A percentile compares a stretch with the other conserved stretches of the same genome.
phyloP scores from a whole-genome alignment of 2,329 filamentous ascomycete genomes.

The Curvularia lunata region DNA sequence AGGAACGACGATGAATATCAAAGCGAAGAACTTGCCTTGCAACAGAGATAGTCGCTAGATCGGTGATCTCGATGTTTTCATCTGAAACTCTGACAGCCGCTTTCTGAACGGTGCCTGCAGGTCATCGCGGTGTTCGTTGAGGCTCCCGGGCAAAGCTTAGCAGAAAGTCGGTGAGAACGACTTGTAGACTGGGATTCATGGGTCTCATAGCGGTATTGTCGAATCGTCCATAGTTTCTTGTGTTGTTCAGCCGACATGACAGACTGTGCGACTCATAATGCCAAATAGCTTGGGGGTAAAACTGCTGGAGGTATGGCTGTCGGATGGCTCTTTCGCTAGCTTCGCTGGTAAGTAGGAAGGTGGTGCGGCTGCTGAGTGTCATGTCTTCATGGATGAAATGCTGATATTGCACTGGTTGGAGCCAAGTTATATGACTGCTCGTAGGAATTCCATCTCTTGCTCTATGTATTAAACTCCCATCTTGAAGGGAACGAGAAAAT shows the following conservation, averaged over 20 bases:
- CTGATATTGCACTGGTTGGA: not conserved
- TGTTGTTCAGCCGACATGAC: conserved; percentile 32
- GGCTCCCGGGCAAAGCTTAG: fast-evolving
- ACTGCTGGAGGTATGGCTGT: not conserved
- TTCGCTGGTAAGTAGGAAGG: not conserved
- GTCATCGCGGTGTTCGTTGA: conserved; percentile 34
- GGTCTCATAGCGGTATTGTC: conserved; percentile 45
- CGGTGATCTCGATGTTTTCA: conserved; percentile 66
- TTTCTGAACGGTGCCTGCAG: conserved; percentile 56
- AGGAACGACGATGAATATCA: conserved; percentile 58
- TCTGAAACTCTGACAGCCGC: conserved; percentile 59
- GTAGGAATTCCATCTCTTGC: not conserved
- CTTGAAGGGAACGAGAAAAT: not conserved
- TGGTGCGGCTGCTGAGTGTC: not conserved
- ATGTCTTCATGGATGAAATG: too few species aligned
- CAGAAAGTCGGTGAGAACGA: not conserved
- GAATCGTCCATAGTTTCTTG: conserved; percentile 52
- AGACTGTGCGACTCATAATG: not conserved
- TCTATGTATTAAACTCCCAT: not conserved
- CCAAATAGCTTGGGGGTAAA: not conserved
- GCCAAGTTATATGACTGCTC: not conserved
- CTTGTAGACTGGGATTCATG: conserved; percentile 50
- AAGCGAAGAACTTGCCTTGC: too few species aligned
- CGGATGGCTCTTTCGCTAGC: not conserved
- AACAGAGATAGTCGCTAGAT: conserved; percentile 47